Evolutionary conservation across 192 early-diverging fungal genomes (phyloP).

Genomic region (Haplosporangium gracile): DNA sequence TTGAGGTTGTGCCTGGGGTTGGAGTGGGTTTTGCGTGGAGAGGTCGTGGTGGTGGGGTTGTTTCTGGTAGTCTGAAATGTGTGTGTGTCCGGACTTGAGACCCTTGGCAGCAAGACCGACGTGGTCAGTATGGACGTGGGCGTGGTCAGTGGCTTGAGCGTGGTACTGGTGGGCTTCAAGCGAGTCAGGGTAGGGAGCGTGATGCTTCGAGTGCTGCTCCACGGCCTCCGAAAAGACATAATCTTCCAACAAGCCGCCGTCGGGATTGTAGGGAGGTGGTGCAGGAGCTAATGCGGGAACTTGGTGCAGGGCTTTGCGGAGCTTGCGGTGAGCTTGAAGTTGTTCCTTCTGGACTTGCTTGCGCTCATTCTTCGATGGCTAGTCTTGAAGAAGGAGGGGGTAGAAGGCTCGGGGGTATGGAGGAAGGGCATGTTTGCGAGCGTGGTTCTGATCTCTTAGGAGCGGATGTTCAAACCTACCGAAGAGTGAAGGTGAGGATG

Average conservation of each 20-base stretch:
- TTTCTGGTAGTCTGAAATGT: too few relatives aligned
- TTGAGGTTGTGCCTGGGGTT: not conserved
- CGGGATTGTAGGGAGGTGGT: not conserved
- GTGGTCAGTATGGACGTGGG: too few relatives aligned
- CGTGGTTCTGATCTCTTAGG: not conserved
- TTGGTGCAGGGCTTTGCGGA: not conserved
- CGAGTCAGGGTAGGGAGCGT: not conserved
- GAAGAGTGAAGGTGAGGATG: slow-evolving; percentile 38
- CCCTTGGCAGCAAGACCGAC: too few relatives aligned
- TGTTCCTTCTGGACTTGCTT: not conserved
- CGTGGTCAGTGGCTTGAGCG: too few relatives aligned
- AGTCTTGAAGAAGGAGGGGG: not conserved
- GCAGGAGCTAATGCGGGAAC: too few relatives aligned
- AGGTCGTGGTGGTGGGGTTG: too few relatives aligned
- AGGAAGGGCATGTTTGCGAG: not conserved
- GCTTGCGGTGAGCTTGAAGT: not conserved
- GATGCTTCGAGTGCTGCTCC: not conserved
- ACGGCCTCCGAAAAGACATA: not conserved
- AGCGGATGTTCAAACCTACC: slow-evolving; percentile 4
- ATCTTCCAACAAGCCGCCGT: not conserved
- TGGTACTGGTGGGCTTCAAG: not conserved
- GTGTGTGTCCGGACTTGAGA: too few relatives aligned
- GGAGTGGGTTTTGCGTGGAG: too few relatives aligned
- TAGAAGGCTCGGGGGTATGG: not conserved
- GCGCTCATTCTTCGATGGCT: not conserved